Evolutionary conservation across 164 flowering plant species (phyloP).

Genomic region (Echeveria elegans): DNA sequence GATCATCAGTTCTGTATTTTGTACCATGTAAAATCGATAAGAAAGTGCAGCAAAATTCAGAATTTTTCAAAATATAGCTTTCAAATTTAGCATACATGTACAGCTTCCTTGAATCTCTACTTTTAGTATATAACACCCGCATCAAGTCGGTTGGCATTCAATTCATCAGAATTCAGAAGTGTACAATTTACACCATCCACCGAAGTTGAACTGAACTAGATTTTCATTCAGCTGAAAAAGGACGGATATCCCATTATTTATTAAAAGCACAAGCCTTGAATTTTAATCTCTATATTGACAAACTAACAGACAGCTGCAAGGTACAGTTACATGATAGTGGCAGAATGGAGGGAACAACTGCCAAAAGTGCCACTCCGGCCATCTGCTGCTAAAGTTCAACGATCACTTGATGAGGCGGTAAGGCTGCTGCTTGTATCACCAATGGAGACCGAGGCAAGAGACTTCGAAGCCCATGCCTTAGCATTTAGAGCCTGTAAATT

Average conservation of each 20-base stretch:
- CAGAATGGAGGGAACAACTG: neutral
- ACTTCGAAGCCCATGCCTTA: constrained; percentile 87
- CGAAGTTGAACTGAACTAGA: neutral
- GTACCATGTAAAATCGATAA: too few species aligned
- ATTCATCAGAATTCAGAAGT: too few species aligned
- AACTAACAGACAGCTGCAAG: constrained; percentile 1
- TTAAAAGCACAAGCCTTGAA: neutral
- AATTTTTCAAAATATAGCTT: too few species aligned
- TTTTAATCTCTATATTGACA: neutral
- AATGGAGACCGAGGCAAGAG: constrained; percentile 81
- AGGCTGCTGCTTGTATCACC: constrained; percentile 64
- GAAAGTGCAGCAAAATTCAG: too few species aligned
- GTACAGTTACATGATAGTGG: neutral
- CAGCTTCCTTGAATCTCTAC: too few species aligned
- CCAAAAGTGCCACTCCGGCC: neutral
- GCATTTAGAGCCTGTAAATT: constrained; percentile 82
- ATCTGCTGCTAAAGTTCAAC: constrained; percentile 12
- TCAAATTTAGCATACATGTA: too few species aligned
- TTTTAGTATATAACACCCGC: too few species aligned
- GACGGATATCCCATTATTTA: neutral
- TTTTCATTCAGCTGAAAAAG: too few species aligned
- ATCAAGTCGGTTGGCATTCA: too few species aligned
- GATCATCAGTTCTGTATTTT: too few species aligned
- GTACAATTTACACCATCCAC: neutral
- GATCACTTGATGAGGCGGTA: constrained; percentile 18